phyloP scores from a whole-genome alignment of 352 stramenopile species.

The Phytophthora uliginosa region DNA sequence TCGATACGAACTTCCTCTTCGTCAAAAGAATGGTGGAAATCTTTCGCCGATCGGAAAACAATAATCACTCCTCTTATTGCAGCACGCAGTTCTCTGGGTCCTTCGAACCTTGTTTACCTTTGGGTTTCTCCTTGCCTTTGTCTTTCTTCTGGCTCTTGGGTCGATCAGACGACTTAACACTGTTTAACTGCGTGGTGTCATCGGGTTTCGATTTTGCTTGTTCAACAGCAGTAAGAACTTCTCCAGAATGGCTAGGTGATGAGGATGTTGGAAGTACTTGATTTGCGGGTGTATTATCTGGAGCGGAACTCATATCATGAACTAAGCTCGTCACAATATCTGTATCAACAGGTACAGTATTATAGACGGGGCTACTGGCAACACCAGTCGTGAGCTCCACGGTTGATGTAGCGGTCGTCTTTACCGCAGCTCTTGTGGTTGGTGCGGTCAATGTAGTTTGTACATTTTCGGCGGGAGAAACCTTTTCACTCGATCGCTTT shows the following conservation, averaged over 20 bases:
- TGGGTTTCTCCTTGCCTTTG: constrained; percentile 9
- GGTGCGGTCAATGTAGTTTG: background rate
- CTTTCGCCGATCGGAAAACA: background rate
- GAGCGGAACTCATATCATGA: background rate
- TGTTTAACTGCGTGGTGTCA: background rate
- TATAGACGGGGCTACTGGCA: background rate
- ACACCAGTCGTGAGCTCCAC: background rate
- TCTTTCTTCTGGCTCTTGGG: constrained; percentile 1
- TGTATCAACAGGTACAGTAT: background rate
- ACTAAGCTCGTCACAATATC: constrained; percentile 2
- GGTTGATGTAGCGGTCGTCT: background rate
- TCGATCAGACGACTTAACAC: background rate
- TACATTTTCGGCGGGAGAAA: constrained; percentile 8
- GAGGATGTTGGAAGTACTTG: background rate
- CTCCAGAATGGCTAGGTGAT: background rate
- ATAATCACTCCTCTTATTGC: constrained; percentile 16
- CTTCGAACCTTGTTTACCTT: constrained; percentile 18
- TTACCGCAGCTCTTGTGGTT: background rate
- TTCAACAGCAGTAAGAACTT: background rate
- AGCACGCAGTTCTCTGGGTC: constrained; percentile 32
- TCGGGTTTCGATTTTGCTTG: constrained; percentile 2
- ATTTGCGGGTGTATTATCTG: background rate
- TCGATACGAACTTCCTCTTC: constrained; percentile 13
- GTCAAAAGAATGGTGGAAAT: background rate
- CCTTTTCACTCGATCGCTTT: constrained; percentile 19